phyloP scores from a whole-genome alignment of 805 yeast genomes.

The Hanseniaspora nectarophila region DNA sequence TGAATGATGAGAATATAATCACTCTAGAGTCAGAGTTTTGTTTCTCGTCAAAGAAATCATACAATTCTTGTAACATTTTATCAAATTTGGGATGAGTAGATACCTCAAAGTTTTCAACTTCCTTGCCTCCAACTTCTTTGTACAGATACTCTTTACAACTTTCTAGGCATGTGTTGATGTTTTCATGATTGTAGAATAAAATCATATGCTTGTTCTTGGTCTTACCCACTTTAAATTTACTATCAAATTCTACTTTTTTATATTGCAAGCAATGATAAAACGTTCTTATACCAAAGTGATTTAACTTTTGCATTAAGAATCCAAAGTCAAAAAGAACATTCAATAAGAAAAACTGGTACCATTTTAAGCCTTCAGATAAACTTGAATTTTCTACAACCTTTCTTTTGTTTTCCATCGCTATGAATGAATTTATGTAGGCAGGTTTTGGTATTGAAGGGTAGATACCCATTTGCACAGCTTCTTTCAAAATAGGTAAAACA shows the following conservation, averaged over 20 bases:
- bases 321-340: conserved; percentile 61
- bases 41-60: conserved; percentile 37
- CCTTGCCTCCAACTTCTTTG: not conserved
- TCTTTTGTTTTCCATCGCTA: conserved; percentile 57
- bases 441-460: conserved; percentile 49
- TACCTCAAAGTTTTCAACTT: conserved; percentile 8
- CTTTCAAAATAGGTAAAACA: conserved; percentile 49
- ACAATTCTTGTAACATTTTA: conserved; percentile 44
- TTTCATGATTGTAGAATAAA: conserved; percentile 41
- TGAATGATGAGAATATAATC: conserved; percentile 74
- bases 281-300: conserved; percentile 70
- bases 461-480: conserved; percentile 52
- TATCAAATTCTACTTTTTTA: conserved; percentile 44
- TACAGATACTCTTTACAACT: conserved; percentile 7
- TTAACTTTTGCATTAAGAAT: conserved; percentile 53
- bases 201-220: conserved; percentile 54
- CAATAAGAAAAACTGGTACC: conserved; percentile 54
- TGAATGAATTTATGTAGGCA: conserved; percentile 52
- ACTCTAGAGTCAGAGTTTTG: conserved; percentile 47
- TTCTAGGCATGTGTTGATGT: conserved; percentile 7
- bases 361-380: conserved; percentile 57
- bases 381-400: conserved; percentile 41
- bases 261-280: conserved; percentile 58
- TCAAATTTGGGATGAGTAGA: conserved; percentile 66
- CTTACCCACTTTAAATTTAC: conserved; percentile 48